A percentile compares a stretch with the other conserved stretches of the same genome.
Evolutionary conservation across 768 basidiomycete genomes (phyloP).

Genomic region (Lentinus tigrinus): DNA sequence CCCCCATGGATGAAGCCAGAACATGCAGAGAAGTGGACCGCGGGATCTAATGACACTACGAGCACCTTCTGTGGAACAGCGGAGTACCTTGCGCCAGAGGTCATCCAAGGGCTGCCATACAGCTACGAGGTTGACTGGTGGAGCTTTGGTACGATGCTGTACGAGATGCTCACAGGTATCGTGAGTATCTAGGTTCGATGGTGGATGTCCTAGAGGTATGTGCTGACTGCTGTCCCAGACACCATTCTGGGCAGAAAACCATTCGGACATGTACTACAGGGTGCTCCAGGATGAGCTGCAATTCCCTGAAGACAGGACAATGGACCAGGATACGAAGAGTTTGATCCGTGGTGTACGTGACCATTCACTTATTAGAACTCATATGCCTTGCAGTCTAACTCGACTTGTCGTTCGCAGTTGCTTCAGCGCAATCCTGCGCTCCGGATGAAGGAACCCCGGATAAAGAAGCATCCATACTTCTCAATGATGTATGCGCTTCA

Average conservation of each 20-base stretch:
- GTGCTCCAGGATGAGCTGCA: slow-evolving; percentile 87
- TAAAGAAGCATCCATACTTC: slow-evolving; percentile 95
- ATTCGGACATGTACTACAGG: slow-evolving; percentile 92
- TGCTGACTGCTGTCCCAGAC: slow-evolving; percentile 50
- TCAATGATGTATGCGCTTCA: slow-evolving; percentile 73
- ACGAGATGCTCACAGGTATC: slow-evolving; percentile 95
- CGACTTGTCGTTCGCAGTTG: slow-evolving; percentile 46
- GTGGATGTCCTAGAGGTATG: neutral
- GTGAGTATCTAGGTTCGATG: slow-evolving; percentile 47
- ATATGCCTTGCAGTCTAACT: too few species aligned
- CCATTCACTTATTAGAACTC: too few species aligned
- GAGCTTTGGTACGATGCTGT: slow-evolving; percentile 97
- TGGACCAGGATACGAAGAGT: slow-evolving; percentile 94
- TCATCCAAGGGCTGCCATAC: slow-evolving; percentile 87
- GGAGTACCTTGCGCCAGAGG: slow-evolving; percentile 95
- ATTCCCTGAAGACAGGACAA: slow-evolving; percentile 88
- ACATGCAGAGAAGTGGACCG: slow-evolving; percentile 59
- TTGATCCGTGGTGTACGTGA: slow-evolving; percentile 86
- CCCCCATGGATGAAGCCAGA: slow-evolving; percentile 81
- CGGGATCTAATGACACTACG: slow-evolving; percentile 60
- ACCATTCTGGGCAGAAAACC: slow-evolving; percentile 90
- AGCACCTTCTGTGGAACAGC: slow-evolving; percentile 95
- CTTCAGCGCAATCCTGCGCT: slow-evolving; percentile 91
- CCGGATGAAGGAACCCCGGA: slow-evolving; percentile 87
- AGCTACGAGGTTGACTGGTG: slow-evolving; percentile 98